A percentile compares a stretch with the other conserved stretches of the same genome.
Evolutionary conservation across 441 rosid genomes (phyloP).

Genomic region (Flueggea neowawraea): DNA sequence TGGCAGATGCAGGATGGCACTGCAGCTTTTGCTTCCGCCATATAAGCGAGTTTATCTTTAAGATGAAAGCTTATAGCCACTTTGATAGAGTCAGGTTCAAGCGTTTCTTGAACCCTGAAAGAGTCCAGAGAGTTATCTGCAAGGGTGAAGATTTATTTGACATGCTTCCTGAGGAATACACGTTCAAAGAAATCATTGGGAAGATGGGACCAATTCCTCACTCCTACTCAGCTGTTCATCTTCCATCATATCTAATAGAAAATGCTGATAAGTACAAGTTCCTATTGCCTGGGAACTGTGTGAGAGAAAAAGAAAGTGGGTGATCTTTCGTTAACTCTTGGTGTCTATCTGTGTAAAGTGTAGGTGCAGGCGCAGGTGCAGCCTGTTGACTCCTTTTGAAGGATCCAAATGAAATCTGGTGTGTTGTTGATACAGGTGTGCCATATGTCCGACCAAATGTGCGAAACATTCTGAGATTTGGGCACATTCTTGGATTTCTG

Average conservation of each 20-base stretch:
- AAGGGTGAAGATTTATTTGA: conserved; percentile 89
- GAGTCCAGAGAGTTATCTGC: conserved; percentile 88
- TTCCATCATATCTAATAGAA: conserved; percentile 81
- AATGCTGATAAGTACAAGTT: conserved; percentile 78
- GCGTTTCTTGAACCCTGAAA: conserved; percentile 68
- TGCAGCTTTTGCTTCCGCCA: conserved; percentile 96
- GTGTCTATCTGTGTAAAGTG: conserved; percentile 18
- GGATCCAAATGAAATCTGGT: conserved; percentile 19
- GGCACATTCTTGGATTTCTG: conserved; percentile 20
- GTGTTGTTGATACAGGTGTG: conserved; percentile 14
- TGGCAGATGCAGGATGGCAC: conserved; percentile 96
- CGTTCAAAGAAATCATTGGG: conserved; percentile 89
- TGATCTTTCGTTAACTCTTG: conserved; percentile 12
- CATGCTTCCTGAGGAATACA: conserved; percentile 95
- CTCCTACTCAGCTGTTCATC: conserved; percentile 92
- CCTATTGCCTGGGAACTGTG: conserved; percentile 87
- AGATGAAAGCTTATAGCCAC: conserved; percentile 98
- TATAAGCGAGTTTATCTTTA: conserved; percentile 80
- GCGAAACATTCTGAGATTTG: conserved; percentile 16
- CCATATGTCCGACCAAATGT: conserved; percentile 13
- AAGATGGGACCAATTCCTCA: conserved; percentile 97
- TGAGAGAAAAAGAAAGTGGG: conserved; percentile 66
- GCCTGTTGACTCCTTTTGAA: conserved; percentile 20
- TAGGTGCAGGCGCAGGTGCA: conserved; percentile 17
- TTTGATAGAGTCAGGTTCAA: conserved; percentile 85